phyloP scores from a whole-genome alignment of 495 filamentous ascomycete species.

The Trichoderma orchidacearum region DNA sequence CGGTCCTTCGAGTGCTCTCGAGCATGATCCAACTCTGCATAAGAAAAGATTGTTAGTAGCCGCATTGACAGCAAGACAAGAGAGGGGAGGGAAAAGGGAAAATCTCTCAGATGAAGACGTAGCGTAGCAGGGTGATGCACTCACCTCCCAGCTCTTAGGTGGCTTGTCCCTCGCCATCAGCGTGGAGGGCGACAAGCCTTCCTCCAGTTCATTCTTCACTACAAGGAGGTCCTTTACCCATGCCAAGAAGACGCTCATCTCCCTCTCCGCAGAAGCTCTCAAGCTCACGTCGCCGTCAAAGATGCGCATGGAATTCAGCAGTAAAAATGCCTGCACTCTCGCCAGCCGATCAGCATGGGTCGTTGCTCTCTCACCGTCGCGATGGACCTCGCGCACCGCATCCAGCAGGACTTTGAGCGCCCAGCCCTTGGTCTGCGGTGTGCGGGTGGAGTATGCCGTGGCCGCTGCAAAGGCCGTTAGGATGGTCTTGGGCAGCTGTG shows the following conservation, averaged over 20 bases:
- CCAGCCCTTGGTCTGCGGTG: conserved; percentile 12
- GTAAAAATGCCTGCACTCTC: conserved; percentile 17
- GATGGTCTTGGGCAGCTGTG: conserved; percentile 16
- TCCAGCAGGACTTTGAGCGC: conserved; percentile 15
- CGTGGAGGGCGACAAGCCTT: not conserved
- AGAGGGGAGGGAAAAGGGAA: no score
- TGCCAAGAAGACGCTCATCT: conserved; percentile 6
- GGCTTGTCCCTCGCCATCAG: conserved; percentile 3
- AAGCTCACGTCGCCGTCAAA: conserved; percentile 22
- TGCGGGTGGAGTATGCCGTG: conserved; percentile 18
- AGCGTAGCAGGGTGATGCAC: not conserved
- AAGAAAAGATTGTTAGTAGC: not conserved
- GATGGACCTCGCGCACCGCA: conserved; percentile 10
- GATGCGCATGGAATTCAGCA: conserved; percentile 22
- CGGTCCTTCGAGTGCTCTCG: conserved; percentile 13
- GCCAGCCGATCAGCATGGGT: conserved; percentile 19
- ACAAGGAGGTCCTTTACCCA: conserved; percentile 1
- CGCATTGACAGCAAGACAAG: not conserved
- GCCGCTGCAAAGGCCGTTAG: conserved; percentile 16
- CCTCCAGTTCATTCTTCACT: conserved; percentile 1
- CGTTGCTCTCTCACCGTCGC: conserved; percentile 2
- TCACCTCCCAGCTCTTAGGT: conserved; percentile 14
- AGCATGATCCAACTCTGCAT: conserved; percentile 12
- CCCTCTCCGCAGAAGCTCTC: conserved; percentile 17
- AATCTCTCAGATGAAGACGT: no score